Base-by-base conservation (phyloP, 2,329 filamentous ascomycete species). In the Claviceps quebecensis region DNA sequence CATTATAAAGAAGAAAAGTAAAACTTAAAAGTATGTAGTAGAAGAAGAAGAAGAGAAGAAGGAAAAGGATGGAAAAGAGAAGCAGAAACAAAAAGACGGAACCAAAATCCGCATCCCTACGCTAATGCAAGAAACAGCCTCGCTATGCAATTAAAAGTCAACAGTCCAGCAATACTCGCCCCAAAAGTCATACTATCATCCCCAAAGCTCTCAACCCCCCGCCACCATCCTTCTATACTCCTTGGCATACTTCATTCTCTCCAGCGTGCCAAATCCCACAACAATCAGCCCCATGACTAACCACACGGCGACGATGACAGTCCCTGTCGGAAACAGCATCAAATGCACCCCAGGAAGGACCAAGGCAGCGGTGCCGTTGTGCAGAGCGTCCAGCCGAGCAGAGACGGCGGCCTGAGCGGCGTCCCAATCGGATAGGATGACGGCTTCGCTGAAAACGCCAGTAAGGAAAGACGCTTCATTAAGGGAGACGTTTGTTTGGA, bases 391-490 rank as follows among this genome's bases (percentile, higher is more conserved):
- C 0, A 74, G 63, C 19, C 75, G 67, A 3, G 71, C 63, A 53
- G 75, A 66, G 17, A 80, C 75, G 37, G 75, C 73, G 17, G 71
- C 64, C 54, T 73, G 67, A 23, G 78, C 78, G 47, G 68, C 57
- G 45, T 68, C 63, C 39, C 74, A 69, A 48, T 72, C 67, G 53
- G 77, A 81, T 59, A 75, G 65, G 60, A 79, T 64, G 14, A 77
- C 69, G 51, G 76, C 69, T 48, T 74, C 67, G 50, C 83, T 77
- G 66, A 88, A 88, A 58, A 85, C 76, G 49, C 85, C 85, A 14
- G 76, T 77, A 40, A 87, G 76, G 58, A 88, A 89, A 6, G 78
- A 75, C 16, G 84, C 83, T 63, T 87, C 81, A 65, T 83, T 81
- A 54, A 78, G 75, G 9, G 83, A 83, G 48, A 88, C 77, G 37